Percentiles rank a stretch among this genome's conserved stretches.
Conservation (phyloP, 108 stramenopile species). For the Conticribra guillardii region DNA sequence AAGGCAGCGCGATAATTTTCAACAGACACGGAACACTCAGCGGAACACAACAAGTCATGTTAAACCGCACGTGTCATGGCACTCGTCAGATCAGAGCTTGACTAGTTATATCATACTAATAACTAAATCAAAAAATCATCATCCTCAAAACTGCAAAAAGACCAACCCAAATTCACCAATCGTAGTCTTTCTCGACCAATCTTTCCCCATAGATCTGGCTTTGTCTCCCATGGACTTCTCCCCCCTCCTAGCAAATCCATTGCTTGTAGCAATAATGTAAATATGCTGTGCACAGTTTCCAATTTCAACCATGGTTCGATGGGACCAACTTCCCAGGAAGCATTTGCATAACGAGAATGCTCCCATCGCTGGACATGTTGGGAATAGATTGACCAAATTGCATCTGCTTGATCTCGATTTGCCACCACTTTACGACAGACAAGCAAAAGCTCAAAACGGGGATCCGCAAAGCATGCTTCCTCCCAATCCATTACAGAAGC, state of each 20-base stretch:
- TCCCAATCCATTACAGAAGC: conserved; percentile 87
- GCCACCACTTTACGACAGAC: conserved; percentile 83
- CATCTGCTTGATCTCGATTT: conserved; percentile 68
- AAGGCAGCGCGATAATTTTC: no score
- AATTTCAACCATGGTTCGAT: conserved; percentile 84
- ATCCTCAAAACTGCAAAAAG: no score
- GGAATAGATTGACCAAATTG: conserved; percentile 64
- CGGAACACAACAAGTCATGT: no score
- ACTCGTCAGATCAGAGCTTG: no score
- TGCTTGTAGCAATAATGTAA: conserved; percentile 66
- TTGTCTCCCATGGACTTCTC: conserved; percentile 83
- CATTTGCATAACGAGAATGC: neutral
- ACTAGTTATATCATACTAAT: no score
- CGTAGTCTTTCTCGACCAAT: conserved; percentile 71
- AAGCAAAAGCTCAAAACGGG: conserved; percentile 80
- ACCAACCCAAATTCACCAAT: conserved; percentile 39
- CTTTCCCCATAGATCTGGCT: conserved; percentile 71
- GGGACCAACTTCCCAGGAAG: conserved; percentile 53
- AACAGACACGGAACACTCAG: no score
- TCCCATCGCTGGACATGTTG: conserved; percentile 20
- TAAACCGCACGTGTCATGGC: no score
- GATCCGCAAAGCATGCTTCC: conserved; percentile 83
- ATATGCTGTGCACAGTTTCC: conserved; percentile 76
- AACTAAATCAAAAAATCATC: no score
- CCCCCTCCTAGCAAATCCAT: conserved; percentile 66